Evolutionary conservation across 495 filamentous ascomycete species (phyloP), one percentile per base, ranked within the genome.

Genomic region (Bathelium albidoporum): DNA sequence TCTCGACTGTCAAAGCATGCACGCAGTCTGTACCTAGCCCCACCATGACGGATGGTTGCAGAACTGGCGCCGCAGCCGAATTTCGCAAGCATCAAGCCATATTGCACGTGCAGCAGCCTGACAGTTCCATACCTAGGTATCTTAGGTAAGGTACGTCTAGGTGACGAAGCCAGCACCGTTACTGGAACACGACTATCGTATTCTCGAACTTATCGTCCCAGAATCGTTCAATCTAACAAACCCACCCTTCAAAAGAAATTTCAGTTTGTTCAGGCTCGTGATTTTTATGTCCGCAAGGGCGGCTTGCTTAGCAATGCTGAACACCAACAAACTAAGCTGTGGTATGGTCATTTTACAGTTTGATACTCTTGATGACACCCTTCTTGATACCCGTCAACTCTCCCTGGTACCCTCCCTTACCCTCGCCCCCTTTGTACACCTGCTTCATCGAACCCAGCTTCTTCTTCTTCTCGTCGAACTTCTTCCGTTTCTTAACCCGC

Each of bases 341-440:
- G 14, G 43, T n/a, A 49, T 10, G 18, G 20, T 49, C 14, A 18
- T 32, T 20, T 62, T 74, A 93, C 73, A 98, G 78, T 81, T 95
- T 98, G 69, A 87, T 80, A 84, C 90, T 93, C 85, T 90, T 96
- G 70, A 97, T 87, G 76, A 98, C 72, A 52, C 87, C 87, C 69
- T 83, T 89, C 81, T 96, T 97, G 73, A 98, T 95, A 82, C 94
- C 94, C 59, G 92, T 96, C 81, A 88, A 73, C 76, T 98, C 94
- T 74, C 94, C 94, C 66, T 80, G 83, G 77, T 98, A 98, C 9
- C 90, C 89, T 68, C 94, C 92, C 68, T 80, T 83, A 59, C 86
- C 85, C 76, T 96, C 89, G 36, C 91, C 93, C 69, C 91, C 93
- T 77, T 88, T 89, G 75, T 90, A 98, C 43, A 90, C 77, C 43